Base-by-base conservation (phyloP, 257 asterid species). In the Jaltomata sinuosa region DNA sequence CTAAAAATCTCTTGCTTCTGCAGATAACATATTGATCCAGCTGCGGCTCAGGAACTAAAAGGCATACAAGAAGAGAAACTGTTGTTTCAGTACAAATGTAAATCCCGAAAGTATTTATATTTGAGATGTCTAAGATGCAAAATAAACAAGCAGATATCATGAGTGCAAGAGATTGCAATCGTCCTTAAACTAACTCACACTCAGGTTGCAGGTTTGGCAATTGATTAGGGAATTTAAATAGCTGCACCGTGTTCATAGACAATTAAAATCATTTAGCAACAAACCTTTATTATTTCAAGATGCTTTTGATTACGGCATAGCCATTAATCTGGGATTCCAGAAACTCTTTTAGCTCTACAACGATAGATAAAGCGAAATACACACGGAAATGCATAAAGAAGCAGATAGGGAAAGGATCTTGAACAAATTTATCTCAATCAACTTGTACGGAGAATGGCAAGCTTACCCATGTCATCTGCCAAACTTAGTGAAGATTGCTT, bases 391-490 rank as follows among this genome's bases (percentile, higher is more conserved):
- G 55, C 34, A 54, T 6, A 29, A 29, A 6, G 62, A 29, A 6
- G 62, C 21, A 54, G 62, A 19, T 5, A 2, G 3, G 7, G 27
- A 9, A 54, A 54, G 10, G 25, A 29, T 34, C 14, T 16, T 27
- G 0, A 67, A 22, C 31, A 50, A 25, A 54, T 68, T 40, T 14
- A 22, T 15, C 52, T 22, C 80, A 85, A 53, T 79, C 79, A 32
- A 32, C 38, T 74, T n/a, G 12, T 36, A 84, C 40, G 27, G 45
- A 32, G 36, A 1, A 32, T 32, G 36, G 36, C 36, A 32, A 36
- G 38, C 90, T 91, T 91, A 93, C 99, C 97, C 97, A 96, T 96
- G 89, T 96, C 98, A 32, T 92, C 96, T 15, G 90, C 92, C 88
- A 94, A 98, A 85, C 97, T 94, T 47, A 89, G 93, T 40, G 93